Evolutionary conservation across 371 early-diverging fungal species (phyloP), one percentile per base, ranked within the genome.

Genomic region (Encephalitozoon hellem): DNA sequence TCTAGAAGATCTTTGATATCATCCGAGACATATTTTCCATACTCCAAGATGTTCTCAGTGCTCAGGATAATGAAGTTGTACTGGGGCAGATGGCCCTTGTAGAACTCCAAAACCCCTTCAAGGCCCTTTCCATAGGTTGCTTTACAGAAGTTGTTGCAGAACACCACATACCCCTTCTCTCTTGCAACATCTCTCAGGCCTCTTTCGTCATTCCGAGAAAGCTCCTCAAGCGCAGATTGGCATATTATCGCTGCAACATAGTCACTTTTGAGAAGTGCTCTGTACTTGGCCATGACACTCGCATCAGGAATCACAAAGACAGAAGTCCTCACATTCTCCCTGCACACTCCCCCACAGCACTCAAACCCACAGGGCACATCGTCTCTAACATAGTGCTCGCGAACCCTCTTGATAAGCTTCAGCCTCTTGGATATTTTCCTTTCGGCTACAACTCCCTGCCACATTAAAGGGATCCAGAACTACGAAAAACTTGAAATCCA

Each of bases 291-390:
- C 41, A 72, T 12, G 67, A 67, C 51, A 11, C 43, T 38, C 23
- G 75, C 69, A 67, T 59, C 55, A 47, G 63, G 41, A 42, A 78
- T 78, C n/a, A 42, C 25, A 68, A 45, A 72, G 45, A 66, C 51
- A 2, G 39, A 30, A 23, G 59, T 21, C 5, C 26, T 18, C 38
- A 34, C 34, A 5, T 26, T 51, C 45, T 51, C 51, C 25, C 23
- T 49, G 5, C 25, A 28, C 12, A 8, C 12, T 4, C 28, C 25
- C 5, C 15, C 38, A 26, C 78, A 78, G 55, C 78, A 78, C 25
- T 32, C 26, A 78, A 78, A 78, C 32, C 78, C 78, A 78, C 78
- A 78, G 9, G 78, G 69, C 28, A 77, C 71, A 47, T 72, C 66
- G 4, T 49, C 28, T 39, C 73, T 25, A 9, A 72, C 73, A 52